Base-by-base conservation (phyloP, 2,329 filamentous ascomycete genomes). In the Pyrenophora graminea region DNA sequence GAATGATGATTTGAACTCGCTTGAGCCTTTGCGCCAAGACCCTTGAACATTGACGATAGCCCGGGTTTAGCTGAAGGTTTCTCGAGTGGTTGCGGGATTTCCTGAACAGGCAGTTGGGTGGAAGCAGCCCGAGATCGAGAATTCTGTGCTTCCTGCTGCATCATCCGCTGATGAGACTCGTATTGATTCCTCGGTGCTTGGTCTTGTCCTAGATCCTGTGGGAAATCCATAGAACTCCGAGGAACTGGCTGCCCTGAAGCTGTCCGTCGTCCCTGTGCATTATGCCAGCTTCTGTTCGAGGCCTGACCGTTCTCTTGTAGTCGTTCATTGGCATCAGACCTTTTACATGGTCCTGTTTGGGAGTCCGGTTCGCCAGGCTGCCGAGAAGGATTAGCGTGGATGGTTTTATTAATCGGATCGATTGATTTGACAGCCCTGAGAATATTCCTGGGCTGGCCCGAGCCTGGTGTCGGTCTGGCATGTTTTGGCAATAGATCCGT, bases 31-130 rank as follows among this genome's bases (percentile, higher is more conserved):
- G 64, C 61, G 34, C 57, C 68, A 19, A 71, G 47, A 13, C 48
- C 57, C 55, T 80, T 82, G 55, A 84, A 79, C n/a, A 83, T 62
- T n/a, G 64, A 68, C 13, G 64, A 58, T n/a, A 71, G 36, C 25
- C 62, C 68, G 17, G 65, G 64, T 19, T 61, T 66, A 0, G 59
- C 55, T 7, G 62, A 61, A 10, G 48, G 23, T 48, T 70, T 70
- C 19, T 64, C 64, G 12, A 67, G 60, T 33, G 50, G 55, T 18
- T 54, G 63, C 4, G 44, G 30, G 25, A 44, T 32, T 12, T 76
- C 71, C 7, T 61, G 48, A 6, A 10, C 43, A 10, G 54, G 39
- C 9, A 47, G 44, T 12, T 59, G 69, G 12, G 74, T 72, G 67
- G 74, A 43, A 15, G 73, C 70, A 10, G 69, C 68, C 15, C 76